Percentiles rank a stretch among this genome's conserved stretches.
Evolutionary conservation across 2,329 filamentous ascomycete species (phyloP).

Genomic region (Sporothrix brasiliensis): DNA sequence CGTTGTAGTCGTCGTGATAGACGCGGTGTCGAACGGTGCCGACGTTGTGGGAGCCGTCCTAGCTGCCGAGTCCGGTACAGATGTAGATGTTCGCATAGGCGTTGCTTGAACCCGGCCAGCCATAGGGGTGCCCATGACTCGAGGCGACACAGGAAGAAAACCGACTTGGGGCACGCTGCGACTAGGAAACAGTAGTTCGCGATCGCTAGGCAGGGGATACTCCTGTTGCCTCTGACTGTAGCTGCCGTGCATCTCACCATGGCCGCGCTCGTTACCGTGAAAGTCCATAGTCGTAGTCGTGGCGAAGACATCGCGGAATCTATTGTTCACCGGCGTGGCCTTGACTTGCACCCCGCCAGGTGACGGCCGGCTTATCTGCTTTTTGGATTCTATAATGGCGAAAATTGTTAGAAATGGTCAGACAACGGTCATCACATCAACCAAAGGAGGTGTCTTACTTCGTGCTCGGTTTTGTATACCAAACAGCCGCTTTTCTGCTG

Average conservation of each 20-base stretch:
- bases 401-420: background rate
- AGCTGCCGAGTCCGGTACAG: constrained; percentile 32
- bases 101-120: constrained; percentile 38
- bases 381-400: constrained; percentile 47
- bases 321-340: constrained; percentile 59
- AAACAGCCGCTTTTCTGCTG: constrained; percentile 62
- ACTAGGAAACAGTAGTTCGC: constrained; percentile 17
- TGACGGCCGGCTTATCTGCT: constrained; percentile 48
- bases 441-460: constrained; percentile 49
- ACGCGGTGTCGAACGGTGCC: background rate
- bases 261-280: constrained; percentile 34
- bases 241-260: background rate
- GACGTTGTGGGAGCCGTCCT: background rate
- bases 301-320: constrained; percentile 56
- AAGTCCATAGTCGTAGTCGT: constrained; percentile 8
- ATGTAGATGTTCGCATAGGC: constrained; percentile 35
- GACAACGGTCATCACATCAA: background rate
- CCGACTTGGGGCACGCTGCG: constrained; percentile 2
- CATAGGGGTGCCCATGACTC: constrained; percentile 36
- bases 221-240: background rate
- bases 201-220: constrained; percentile 38
- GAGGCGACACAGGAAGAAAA: constrained; percentile 30
- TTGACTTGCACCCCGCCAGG: constrained; percentile 54
- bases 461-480: constrained; percentile 47
- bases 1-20: background rate